These are phyloP conservation scores for Dothiorella sarmentorum DNA, from an alignment of 2,329 filamentous ascomycete species.

Conservation along the genomic window DNA sequence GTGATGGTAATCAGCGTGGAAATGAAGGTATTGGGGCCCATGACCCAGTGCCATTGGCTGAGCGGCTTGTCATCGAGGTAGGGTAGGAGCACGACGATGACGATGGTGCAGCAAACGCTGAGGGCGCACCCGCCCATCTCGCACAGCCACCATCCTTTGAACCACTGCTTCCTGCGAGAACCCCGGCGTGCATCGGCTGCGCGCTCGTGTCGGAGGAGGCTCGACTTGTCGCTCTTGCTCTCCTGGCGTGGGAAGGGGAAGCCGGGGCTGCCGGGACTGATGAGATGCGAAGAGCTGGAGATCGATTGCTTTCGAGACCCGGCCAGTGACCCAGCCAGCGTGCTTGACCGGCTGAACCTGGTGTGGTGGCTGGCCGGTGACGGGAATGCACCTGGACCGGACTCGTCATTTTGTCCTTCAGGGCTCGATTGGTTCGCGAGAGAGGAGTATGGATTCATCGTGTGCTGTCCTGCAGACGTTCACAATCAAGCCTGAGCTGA, in stretches of 20 bases:
- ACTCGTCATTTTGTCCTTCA: neutral
- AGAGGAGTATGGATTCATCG: neutral
- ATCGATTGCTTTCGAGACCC: neutral
- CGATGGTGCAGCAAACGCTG: conserved; percentile 13
- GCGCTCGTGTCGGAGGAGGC: neutral
- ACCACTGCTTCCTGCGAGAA: neutral
- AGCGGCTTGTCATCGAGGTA: conserved; percentile 15
- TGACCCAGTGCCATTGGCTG: conserved; percentile 16
- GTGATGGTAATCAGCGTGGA: conserved; percentile 32
- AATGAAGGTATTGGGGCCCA: conserved; percentile 31
- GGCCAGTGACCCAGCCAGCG: neutral
- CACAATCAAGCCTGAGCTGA: no score
- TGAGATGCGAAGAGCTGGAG: neutral
- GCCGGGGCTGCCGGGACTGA: neutral
- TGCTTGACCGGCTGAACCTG: neutral
- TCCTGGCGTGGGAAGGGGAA: neutral
- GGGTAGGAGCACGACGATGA: conserved; percentile 18
- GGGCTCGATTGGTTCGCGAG: neutral
- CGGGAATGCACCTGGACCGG: neutral
- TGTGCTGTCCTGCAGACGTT: neutral
- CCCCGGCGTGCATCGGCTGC: neutral
- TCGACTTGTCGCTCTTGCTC: neutral
- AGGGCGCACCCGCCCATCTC: conserved; percentile 10
- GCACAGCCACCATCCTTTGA: conserved; percentile 6
- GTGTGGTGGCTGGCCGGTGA: neutral